phyloP scores from a whole-genome alignment of 83 land plant genomes.

The Diphasiastrum complanatum region DNA sequence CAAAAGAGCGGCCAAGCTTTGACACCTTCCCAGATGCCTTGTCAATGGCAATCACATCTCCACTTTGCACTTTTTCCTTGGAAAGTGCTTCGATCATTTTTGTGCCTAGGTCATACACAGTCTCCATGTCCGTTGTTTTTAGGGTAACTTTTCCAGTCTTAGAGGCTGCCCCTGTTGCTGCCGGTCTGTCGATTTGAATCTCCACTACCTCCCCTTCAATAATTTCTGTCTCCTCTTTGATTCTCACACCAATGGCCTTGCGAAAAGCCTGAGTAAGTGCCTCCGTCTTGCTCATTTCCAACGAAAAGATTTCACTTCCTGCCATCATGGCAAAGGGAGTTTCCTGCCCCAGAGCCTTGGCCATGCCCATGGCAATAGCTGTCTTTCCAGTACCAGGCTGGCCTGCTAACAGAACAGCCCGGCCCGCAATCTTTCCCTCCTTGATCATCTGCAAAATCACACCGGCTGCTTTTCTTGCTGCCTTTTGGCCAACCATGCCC shows the following conservation, averaged over 20 bases:
- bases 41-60: slow-evolving; percentile 82
- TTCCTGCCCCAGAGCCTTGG: slow-evolving; percentile 36
- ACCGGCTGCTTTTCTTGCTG: slow-evolving; percentile 32
- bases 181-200: slow-evolving; percentile 73
- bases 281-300: slow-evolving; percentile 41
- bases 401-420: slow-evolving; percentile 31
- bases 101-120: slow-evolving; percentile 75
- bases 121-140: slow-evolving; percentile 98
- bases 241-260: slow-evolving; percentile 62
- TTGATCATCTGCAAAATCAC: slow-evolving; percentile 36
- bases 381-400: slow-evolving; percentile 43
- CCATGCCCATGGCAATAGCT: slow-evolving; percentile 42
- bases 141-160: slow-evolving; percentile 84
- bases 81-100: slow-evolving; percentile 82
- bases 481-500: slow-evolving; percentile 20
- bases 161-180: slow-evolving; percentile 54
- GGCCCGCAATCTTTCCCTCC: slow-evolving; percentile 37
- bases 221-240: slow-evolving; percentile 91
- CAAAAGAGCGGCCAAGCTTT: slow-evolving; percentile 76
- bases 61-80: slow-evolving; percentile 93
- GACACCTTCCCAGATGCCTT: slow-evolving; percentile 85
- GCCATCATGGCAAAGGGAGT: slow-evolving; percentile 44
- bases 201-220: slow-evolving; percentile 98
- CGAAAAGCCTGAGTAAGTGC: slow-evolving; percentile 28
- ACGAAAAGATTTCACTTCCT: slow-evolving; percentile 32